Conservation (phyloP, 2,329 filamentous ascomycete species). For the Alternaria sp. region DNA sequence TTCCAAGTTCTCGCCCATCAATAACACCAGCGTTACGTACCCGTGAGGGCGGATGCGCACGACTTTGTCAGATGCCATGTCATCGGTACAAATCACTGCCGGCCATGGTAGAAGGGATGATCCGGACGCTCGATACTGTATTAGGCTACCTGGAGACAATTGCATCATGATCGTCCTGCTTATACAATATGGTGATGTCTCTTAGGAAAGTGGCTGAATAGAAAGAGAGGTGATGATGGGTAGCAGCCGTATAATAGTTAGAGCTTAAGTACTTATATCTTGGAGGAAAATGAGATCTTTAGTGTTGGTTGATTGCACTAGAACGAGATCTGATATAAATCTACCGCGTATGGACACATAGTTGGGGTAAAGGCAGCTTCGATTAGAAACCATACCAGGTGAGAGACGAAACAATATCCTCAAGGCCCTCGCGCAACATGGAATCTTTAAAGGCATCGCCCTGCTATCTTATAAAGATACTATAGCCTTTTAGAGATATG, state of each 20-base stretch:
- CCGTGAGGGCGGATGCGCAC: slow-evolving; percentile 19
- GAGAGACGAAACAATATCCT: slow-evolving; percentile 9
- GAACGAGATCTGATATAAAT: neutral
- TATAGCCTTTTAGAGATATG: neutral
- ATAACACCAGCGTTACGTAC: slow-evolving; percentile 25
- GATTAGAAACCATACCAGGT: slow-evolving; percentile 6
- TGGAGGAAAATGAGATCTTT: neutral
- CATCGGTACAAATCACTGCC: slow-evolving; percentile 32
- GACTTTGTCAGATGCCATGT: slow-evolving; percentile 24
- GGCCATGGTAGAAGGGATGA: slow-evolving; percentile 26
- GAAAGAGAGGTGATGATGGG: neutral
- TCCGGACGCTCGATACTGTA: slow-evolving; percentile 18
- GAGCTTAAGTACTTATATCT: neutral
- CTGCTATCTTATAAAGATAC: neutral
- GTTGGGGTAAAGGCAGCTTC: slow-evolving; percentile 12
- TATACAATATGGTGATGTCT: neutral
- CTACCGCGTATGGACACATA: neutral
- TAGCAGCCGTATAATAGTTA: neutral
- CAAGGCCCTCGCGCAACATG: neutral
- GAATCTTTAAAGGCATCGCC: too few species aligned
- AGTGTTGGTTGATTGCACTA: neutral
- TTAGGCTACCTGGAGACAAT: slow-evolving; percentile 17
- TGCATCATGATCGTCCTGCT: neutral
- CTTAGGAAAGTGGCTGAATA: neutral
- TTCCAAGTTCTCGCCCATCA: slow-evolving; percentile 20